Percentiles rank a stretch among this genome's conserved stretches.
Evolutionary conservation across 2,329 filamentous ascomycete species (phyloP).

Genomic region (Microsporum audouinii): DNA sequence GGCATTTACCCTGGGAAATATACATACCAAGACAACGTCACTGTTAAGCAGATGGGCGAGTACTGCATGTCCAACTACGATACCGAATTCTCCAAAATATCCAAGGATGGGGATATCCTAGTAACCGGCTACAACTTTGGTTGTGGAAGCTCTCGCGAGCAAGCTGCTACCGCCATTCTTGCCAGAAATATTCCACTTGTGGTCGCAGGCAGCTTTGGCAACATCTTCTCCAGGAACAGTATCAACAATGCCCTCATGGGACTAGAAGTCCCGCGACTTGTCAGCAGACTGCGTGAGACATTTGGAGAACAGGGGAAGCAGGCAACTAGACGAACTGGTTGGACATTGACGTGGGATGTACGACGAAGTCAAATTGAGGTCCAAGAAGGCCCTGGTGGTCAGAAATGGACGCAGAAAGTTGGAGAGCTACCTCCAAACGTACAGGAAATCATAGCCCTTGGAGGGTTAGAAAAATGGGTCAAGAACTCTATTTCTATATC

Average conservation of each 20-base stretch:
- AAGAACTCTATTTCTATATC: slow-evolving; percentile 49
- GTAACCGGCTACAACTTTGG: slow-evolving; percentile 86
- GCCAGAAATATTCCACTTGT: slow-evolving; percentile 72
- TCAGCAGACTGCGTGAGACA: slow-evolving; percentile 24
- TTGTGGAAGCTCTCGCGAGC: slow-evolving; percentile 67
- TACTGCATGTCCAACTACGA: slow-evolving; percentile 97
- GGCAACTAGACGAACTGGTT: slow-evolving; percentile 64
- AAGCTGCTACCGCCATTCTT: slow-evolving; percentile 77
- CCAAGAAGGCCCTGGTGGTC: slow-evolving; percentile 55
- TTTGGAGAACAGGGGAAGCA: slow-evolving; percentile 40
- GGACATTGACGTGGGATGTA: slow-evolving; percentile 76
- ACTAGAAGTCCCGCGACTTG: slow-evolving; percentile 28
- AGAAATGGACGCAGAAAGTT: slow-evolving; percentile 67
- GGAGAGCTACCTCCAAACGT: slow-evolving; percentile 75
- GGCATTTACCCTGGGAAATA: slow-evolving; percentile 85
- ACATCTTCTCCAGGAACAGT: slow-evolving; percentile 61
- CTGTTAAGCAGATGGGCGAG: slow-evolving; percentile 67
- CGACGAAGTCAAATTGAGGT: slow-evolving; percentile 58
- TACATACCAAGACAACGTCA: slow-evolving; percentile 80
- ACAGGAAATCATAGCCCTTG: slow-evolving; percentile 69
- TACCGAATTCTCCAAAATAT: slow-evolving; percentile 51
- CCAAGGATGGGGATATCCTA: slow-evolving; percentile 63
- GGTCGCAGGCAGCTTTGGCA: slow-evolving; percentile 68
- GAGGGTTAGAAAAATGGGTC: slow-evolving; percentile 74
- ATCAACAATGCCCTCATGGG: slow-evolving; percentile 33